phyloP scores from a whole-genome alignment of 331 rosid genomes.

The Quercus phellos region DNA sequence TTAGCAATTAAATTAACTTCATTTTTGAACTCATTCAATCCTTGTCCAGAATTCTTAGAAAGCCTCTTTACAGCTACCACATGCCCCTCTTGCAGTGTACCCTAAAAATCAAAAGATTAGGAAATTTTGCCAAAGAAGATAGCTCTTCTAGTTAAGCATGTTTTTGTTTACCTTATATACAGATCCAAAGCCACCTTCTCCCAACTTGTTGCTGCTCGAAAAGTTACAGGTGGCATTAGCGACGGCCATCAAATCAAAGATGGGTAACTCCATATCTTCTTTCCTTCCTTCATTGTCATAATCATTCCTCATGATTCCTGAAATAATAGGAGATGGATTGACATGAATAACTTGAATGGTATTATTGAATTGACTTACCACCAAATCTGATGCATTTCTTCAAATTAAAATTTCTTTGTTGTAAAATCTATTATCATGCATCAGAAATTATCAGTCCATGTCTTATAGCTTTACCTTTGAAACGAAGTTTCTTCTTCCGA shows the following conservation, averaged over 20 bases:
- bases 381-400: background rate
- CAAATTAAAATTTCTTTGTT: background rate
- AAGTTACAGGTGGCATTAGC: conserved; percentile 2
- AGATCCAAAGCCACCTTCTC: conserved; percentile 19
- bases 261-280: background rate
- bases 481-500: background rate
- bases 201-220: conserved; percentile 1
- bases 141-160: no score
- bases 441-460: background rate
- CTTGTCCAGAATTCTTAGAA: no score
- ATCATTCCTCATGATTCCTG: background rate
- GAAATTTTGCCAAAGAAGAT: background rate
- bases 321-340: background rate
- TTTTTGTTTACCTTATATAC: background rate
- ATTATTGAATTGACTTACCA: background rate
- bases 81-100: no score
- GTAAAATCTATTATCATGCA: background rate
- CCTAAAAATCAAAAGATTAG: background rate
- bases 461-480: background rate
- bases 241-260: background rate
- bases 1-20: no score
- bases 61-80: no score
- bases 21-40: no score
- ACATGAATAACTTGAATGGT: background rate
- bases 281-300: background rate